These are phyloP conservation scores for Amylocarpus encephaloides DNA, from an alignment of 2,329 filamentous ascomycete species.

Conservation along the genomic window DNA sequence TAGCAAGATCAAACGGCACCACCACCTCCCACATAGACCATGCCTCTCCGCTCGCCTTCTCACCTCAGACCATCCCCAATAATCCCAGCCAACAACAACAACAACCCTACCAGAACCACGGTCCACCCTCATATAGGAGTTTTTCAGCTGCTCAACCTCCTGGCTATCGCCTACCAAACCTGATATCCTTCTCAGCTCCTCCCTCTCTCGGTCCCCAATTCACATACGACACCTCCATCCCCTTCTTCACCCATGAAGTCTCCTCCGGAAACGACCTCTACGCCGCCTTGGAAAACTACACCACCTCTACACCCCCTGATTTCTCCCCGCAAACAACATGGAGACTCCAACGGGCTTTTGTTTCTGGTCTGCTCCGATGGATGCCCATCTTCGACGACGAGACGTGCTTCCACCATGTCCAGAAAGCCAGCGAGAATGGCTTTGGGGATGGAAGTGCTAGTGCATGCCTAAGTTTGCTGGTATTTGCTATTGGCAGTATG, in stretches of 20 bases:
- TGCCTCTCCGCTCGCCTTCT: not conserved
- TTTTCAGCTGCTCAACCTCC: not conserved
- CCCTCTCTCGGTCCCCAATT: not conserved
- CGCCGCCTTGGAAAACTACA: not conserved
- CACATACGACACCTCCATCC: not conserved
- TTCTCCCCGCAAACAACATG: not conserved
- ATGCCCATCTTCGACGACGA: not conserved
- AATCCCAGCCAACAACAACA: not conserved
- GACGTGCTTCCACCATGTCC: not conserved
- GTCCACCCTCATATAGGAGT: not conserved
- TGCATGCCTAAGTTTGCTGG: too few species aligned
- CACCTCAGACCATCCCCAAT: not conserved
- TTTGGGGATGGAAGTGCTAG: not conserved
- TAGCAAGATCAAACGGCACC: not conserved
- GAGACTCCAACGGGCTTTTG: not conserved
- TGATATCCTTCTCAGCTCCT: not conserved
- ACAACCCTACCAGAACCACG: not conserved
- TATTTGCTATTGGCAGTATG: too few species aligned
- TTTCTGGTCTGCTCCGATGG: not conserved
- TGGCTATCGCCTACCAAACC: not conserved
- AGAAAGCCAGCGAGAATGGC: not conserved
- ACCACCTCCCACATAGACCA: not conserved
- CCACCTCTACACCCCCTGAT: not conserved
- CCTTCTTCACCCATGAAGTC: not conserved
- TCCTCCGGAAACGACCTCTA: not conserved